Conservation (phyloP, 176 grass and related monocot genomes). For the Tillandsia fasciculata region DNA sequence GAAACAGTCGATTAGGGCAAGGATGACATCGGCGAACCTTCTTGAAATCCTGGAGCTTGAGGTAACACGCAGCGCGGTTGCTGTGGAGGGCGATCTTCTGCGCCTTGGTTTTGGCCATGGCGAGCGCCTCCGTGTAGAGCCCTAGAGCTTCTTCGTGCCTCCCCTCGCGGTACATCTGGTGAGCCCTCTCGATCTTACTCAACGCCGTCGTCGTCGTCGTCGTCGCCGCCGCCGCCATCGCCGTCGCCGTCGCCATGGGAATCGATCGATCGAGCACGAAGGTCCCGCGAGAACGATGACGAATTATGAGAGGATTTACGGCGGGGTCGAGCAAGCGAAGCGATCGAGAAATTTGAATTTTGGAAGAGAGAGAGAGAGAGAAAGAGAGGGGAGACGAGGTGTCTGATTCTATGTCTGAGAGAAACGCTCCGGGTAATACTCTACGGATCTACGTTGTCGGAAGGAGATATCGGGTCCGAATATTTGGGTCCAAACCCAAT, state of each 20-base stretch:
- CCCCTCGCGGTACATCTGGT: slow-evolving; percentile 79
- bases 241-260: no score
- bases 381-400: background rate
- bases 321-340: background rate
- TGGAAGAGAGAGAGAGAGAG: slow-evolving; percentile 6
- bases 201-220: slow-evolving; percentile 19
- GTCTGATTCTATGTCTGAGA: no score
- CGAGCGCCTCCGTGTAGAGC: slow-evolving; percentile 78
- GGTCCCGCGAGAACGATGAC: background rate
- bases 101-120: slow-evolving; percentile 46
- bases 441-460: no score
- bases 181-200: slow-evolving; percentile 58
- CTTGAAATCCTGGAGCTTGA: slow-evolving; percentile 84
- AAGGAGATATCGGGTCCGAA: no score
- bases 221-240: background rate
- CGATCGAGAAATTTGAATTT: slow-evolving; percentile 6
- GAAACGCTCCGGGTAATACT: no score
- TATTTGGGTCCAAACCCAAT: no score
- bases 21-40: slow-evolving; percentile 20
- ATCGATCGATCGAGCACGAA: no score
- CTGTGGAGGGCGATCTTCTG: slow-evolving; percentile 95
- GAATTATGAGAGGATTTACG: background rate
- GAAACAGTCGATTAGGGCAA: background rate
- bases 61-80: slow-evolving; percentile 93
- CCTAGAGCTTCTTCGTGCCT: slow-evolving; percentile 69